Evolutionary conservation across 2,329 filamentous ascomycete species (phyloP), one percentile per base, ranked within the genome.

Genomic region (Calonectria hawksworthii): DNA sequence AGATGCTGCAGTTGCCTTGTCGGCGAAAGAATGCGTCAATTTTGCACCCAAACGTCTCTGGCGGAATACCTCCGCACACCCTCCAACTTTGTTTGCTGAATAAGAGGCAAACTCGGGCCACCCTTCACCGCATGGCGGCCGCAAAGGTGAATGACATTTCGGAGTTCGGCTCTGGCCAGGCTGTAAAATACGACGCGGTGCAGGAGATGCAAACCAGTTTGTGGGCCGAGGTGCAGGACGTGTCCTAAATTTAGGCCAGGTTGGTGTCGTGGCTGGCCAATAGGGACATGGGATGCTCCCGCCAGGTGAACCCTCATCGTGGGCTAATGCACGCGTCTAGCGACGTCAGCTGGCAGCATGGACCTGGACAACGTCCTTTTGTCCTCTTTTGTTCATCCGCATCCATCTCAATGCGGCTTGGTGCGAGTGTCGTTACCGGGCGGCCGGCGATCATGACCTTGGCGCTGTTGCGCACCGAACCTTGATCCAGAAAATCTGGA

Each of bases 201-300:
- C 56, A 63, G 56, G 13, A 21, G 13, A 5, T 28, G 34, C 34
- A 38, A 41, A 26, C 36, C 23, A 26, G 51, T 16, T 41, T 26
- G 56, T 63, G 56, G 56, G 56, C 23, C 56, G 18, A 30, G 7
- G 13, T 28, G 36, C 56, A 63, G 56, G 56, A 11, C 23, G 7
- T 38, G 56, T 28, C 56, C 56, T 63, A 63, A 63, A 63, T 63
- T 63, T 63, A 61, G 56, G 56, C 56, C 56, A 36, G 6, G 32
- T 16, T 28, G 23, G 34, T 63, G 56, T 23, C 18, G n/a, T 16
- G n/a, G 7, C 16, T n/a, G 9, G 56, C 56, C 56, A 63, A 63
- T 63, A 11, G 14, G 34, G 23, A 63, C 14, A 21, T 16, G 10
- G 56, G 56, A 28, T 18, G 34, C 6, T 26, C 23, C 13, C 23